These are phyloP conservation scores for Nissolia schottii DNA, from an alignment of 306 rosid genomes.

Conservation along the genomic window DNA sequence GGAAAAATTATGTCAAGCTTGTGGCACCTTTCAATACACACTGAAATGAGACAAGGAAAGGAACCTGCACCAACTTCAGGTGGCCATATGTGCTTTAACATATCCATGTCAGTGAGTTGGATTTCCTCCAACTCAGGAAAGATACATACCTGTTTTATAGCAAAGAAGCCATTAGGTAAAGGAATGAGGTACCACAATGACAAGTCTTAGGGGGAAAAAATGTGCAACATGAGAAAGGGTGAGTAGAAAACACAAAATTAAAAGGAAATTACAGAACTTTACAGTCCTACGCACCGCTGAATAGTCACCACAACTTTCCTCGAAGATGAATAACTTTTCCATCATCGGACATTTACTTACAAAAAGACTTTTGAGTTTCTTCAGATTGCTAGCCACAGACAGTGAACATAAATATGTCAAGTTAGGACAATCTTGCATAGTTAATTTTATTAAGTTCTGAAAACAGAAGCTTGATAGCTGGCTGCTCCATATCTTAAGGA, in stretches of 20 bases:
- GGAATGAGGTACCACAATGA: no score
- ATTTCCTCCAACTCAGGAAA: slow-evolving; percentile 21
- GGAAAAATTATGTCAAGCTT: slow-evolving; percentile 9
- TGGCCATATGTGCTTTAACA: not conserved
- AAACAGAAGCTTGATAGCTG: not conserved
- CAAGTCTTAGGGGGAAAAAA: not conserved
- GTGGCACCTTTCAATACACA: not conserved
- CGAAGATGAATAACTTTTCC: not conserved
- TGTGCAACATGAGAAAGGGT: not conserved
- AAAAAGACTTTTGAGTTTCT: slow-evolving; percentile 23
- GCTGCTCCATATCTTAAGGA: slow-evolving; percentile 7
- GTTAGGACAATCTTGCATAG: not conserved
- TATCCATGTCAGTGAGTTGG: not conserved
- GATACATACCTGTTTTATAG: not conserved
- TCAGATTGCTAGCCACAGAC: slow-evolving; percentile 14
- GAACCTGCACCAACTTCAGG: not conserved
- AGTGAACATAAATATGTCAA: not conserved
- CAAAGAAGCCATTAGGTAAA: not conserved
- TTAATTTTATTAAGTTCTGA: not conserved
- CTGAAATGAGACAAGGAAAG: not conserved
- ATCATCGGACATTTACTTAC: slow-evolving; percentile 11
- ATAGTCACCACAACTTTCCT: not conserved
- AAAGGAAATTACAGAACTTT: no score
- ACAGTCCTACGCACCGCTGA: not conserved
- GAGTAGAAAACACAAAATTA: not conserved